Conservation (phyloP, 2,329 filamentous ascomycete species). For the Xylaria arbuscula region DNA sequence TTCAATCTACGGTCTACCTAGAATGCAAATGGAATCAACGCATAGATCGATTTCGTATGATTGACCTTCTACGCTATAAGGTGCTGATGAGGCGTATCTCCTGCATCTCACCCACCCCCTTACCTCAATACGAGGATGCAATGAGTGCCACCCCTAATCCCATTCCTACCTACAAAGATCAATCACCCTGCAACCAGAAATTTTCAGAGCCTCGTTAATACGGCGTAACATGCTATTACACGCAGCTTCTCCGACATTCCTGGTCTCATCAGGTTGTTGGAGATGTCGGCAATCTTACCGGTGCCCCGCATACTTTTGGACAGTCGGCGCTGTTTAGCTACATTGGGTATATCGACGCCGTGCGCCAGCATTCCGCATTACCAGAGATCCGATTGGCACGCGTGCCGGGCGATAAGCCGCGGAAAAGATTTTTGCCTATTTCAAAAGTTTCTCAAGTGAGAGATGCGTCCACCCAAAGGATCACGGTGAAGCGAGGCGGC, state of each 20-base stretch:
- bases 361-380: not conserved
- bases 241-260: not conserved
- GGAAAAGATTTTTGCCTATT: not conserved
- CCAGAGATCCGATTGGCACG: no score
- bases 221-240: not conserved
- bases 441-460: not conserved
- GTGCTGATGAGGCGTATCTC: not conserved
- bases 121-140: not conserved
- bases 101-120: not conserved
- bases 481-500: not conserved
- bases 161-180: no score
- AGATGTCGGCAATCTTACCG: not conserved
- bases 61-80: no score
- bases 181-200: no score
- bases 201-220: not conserved
- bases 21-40: not conserved
- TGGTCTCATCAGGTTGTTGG: not conserved
- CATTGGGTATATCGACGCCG: slow-evolving; percentile 9
- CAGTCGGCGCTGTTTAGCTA: not conserved
- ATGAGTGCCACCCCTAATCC: not conserved
- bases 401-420: no score
- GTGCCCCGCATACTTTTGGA: not conserved
- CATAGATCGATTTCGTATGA: not conserved
- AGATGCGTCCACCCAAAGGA: not conserved
- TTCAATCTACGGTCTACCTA: not conserved